These are phyloP conservation scores for Aspergillus sp. DNA, from an alignment of 2,329 filamentous ascomycete genomes.

Conservation along the genomic window DNA sequence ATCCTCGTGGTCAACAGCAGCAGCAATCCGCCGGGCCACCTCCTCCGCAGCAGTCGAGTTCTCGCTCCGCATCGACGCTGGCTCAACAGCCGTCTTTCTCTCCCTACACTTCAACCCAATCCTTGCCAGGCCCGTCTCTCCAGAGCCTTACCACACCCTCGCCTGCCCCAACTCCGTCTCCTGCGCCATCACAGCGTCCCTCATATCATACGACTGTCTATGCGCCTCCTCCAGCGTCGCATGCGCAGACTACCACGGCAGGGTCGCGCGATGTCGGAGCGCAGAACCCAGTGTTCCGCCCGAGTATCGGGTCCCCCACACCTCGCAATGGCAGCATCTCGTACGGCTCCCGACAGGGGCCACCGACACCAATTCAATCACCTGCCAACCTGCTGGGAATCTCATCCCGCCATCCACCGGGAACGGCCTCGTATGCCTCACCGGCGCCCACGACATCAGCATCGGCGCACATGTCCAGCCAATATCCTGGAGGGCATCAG, in stretches of 20 bases:
- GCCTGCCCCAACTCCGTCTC: slow-evolving; percentile 33
- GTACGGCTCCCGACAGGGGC: slow-evolving; percentile 32
- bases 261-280: slow-evolving; percentile 30
- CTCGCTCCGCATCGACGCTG: slow-evolving; percentile 19
- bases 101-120: slow-evolving; percentile 24
- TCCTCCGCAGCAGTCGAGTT: slow-evolving; percentile 20
- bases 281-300: slow-evolving; percentile 24
- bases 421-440: slow-evolving; percentile 25
- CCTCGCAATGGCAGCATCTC: slow-evolving; percentile 25
- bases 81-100: slow-evolving; percentile 28
- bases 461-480: slow-evolving; percentile 19
- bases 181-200: slow-evolving; percentile 27
- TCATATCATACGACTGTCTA: slow-evolving; percentile 28
- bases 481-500: slow-evolving; percentile 22
- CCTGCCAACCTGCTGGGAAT: slow-evolving; percentile 28
- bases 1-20: slow-evolving; percentile 36
- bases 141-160: slow-evolving; percentile 30
- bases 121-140: slow-evolving; percentile 22
- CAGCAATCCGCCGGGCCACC: slow-evolving; percentile 18
- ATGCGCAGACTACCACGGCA: slow-evolving; percentile 20
- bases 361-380: slow-evolving; percentile 29
- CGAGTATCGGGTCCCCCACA: slow-evolving; percentile 28
- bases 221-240: slow-evolving; percentile 25
- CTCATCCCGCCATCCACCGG: slow-evolving; percentile 24
- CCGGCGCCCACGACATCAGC: slow-evolving; percentile 23